Conservation (phyloP, 2,329 filamentous ascomycete genomes). For the Exophiala sp. region DNA sequence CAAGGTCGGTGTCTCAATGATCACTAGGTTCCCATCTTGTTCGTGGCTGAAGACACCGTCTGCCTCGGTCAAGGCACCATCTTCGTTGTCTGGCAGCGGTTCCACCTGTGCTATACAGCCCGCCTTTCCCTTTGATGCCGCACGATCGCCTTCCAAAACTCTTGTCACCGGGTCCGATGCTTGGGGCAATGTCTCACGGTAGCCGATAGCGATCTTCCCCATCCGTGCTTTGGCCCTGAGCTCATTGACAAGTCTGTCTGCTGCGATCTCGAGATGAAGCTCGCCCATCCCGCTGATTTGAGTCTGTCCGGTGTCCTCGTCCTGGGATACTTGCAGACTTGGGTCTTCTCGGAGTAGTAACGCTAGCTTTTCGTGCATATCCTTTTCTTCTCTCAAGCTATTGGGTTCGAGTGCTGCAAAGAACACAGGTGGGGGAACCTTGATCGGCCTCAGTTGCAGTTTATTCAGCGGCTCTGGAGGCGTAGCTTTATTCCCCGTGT, state of each 20-base stretch:
- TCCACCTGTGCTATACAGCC: constrained; percentile 64
- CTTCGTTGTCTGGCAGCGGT: constrained; percentile 43
- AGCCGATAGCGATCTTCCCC: constrained; percentile 90
- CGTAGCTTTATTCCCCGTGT: constrained; percentile 56
- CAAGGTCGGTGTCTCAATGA: constrained; percentile 50
- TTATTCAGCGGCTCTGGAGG: constrained; percentile 64
- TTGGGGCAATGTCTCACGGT: constrained; percentile 71
- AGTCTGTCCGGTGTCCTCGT: constrained; percentile 88
- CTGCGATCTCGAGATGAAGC: constrained; percentile 86
- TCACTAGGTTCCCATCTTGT: constrained; percentile 65
- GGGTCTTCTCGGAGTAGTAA: constrained; percentile 86
- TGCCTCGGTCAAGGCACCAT: constrained; percentile 27
- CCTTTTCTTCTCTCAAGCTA: constrained; percentile 70
- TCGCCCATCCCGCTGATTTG: constrained; percentile 95
- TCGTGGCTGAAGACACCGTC: constrained; percentile 33
- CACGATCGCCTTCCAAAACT: constrained; percentile 71
- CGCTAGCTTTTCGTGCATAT: constrained; percentile 67
- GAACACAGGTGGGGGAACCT: constrained; percentile 88
- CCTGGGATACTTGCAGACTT: constrained; percentile 74
- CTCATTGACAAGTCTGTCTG: constrained; percentile 79
- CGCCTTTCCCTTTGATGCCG: constrained; percentile 71
- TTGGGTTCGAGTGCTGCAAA: constrained; percentile 88
- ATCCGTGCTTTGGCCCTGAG: constrained; percentile 81
- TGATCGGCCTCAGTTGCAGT: constrained; percentile 78
- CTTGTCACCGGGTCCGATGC: constrained; percentile 53